Base-by-base conservation (phyloP, 2,329 filamentous ascomycete genomes). In the Aspergillus sp. region DNA sequence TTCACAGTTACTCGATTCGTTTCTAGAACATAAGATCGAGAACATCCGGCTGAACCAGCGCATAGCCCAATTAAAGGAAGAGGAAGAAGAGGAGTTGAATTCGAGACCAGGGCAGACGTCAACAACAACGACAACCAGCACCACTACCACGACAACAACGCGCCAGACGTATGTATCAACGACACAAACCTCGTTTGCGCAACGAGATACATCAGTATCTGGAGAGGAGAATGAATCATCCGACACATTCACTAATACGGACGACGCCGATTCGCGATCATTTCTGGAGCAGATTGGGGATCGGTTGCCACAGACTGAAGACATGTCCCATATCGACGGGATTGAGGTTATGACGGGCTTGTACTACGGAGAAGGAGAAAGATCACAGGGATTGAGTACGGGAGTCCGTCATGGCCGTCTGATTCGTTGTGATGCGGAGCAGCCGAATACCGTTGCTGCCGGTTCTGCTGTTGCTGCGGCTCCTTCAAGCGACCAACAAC, bases 21-120 rank as follows among this genome's bases (percentile, higher is more conserved):
- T 97, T 70, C 82, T 98, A 28, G 94, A 98, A 74, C 93, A 97
- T 79, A 97, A 97, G 77, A 94, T 97, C 57, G 94, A 97, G 75
- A 97, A 97, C 70, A 92, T 97, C 79, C 87, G 93, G 4, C 78
- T 98, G 52, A 88, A 87, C 70, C 90, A 91, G 68, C 87, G 91
- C 47, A 96, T 98, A 63, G 88, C 89, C 17, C 92, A 96, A 76
- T 81, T 97, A 57, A 91, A 91, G 67, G 85, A 86, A 63, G 94
- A 97, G 75, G 94, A 97, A 74, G 87, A 89, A 59, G 91, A 93
- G 57, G 93, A 96, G 62, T 83, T 84, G 15, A 89, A 90, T 61
- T 85, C 87, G 55, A 84, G 87, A 60, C 82, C 82, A 63, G 25
- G 47, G 10, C 23, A 30, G 7, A 30, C 25, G 32, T 36, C 32